Percentiles rank a stretch among this genome's conserved stretches.
Conservation (phyloP, 345 rosid species). For the Luvunga scandens region DNA sequence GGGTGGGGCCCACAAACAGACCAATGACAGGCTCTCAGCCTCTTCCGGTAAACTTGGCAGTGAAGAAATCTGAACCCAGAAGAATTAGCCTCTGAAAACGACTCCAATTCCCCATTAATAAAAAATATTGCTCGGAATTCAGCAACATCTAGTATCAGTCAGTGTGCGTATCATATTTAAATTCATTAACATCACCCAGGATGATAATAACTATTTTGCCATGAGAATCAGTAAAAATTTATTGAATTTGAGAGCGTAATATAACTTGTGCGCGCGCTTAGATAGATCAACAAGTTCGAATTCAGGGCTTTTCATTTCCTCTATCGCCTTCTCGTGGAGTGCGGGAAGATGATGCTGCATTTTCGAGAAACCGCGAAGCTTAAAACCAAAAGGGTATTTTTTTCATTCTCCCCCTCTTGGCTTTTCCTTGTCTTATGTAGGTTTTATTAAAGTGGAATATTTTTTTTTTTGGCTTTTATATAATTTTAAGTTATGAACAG, state of each 20-base stretch:
- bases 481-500: not conserved
- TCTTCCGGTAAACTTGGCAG: slow-evolving; percentile 12
- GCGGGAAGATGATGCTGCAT: slow-evolving; percentile 47
- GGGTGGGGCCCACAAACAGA: not conserved
- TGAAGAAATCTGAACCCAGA: slow-evolving; percentile 24
- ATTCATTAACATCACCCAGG: not conserved
- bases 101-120: not conserved
- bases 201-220: not conserved
- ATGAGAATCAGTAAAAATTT: not conserved
- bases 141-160: not conserved
- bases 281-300: not conserved
- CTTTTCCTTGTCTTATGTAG: not conserved
- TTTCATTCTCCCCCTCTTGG: not conserved
- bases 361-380: slow-evolving; percentile 41
- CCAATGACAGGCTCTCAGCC: not conserved
- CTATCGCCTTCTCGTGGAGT: not conserved
- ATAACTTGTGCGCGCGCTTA: not conserved
- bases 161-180: not conserved
- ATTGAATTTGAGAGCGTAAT: not conserved
- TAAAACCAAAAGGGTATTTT: slow-evolving; percentile 42
- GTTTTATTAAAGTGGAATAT: not conserved
- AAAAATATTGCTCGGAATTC: not conserved
- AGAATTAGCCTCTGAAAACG: slow-evolving; percentile 6
- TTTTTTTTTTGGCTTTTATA: not conserved
- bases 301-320: not conserved